These are phyloP conservation scores for Zizania latifolia DNA, from an alignment of 176 grass and related monocot species.

Conservation along the genomic window DNA sequence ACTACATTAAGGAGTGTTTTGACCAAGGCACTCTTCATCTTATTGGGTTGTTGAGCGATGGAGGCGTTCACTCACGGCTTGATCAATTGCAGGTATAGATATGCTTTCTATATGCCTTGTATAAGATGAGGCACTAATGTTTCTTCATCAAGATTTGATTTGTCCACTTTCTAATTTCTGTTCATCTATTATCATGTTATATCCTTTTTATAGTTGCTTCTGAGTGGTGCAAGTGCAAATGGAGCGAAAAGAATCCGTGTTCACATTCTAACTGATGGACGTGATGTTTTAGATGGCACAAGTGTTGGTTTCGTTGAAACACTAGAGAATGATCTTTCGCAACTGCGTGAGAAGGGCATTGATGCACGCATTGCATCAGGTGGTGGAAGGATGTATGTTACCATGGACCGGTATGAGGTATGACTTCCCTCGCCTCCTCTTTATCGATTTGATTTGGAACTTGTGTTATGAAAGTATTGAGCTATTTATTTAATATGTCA, in stretches of 20 bases:
- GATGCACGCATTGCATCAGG: constrained; percentile 88
- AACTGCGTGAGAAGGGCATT: constrained; percentile 67
- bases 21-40: constrained; percentile 77
- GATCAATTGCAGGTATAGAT: constrained; percentile 83
- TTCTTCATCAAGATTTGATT: background rate
- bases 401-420: constrained; percentile 99
- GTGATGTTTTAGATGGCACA: constrained; percentile 97
- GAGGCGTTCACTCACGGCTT: constrained; percentile 92
- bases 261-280: constrained; percentile 94
- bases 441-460: too few species aligned
- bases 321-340: constrained; percentile 72
- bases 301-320: constrained; percentile 92
- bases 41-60: constrained; percentile 96
- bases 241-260: constrained; percentile 92
- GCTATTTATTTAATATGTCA: background rate
- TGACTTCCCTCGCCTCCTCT: background rate
- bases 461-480: background rate
- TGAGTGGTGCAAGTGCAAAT: constrained; percentile 77
- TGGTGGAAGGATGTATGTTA: constrained; percentile 97
- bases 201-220: constrained; percentile 60
- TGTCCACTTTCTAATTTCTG: background rate
- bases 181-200: constrained; percentile 8
- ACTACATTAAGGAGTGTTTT: constrained; percentile 84
- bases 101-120: background rate
- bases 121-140: background rate